These are phyloP conservation scores for Ganoderma leucocontextum DNA, from an alignment of 1,284 basidiomycete genomes.

Conservation along the genomic window DNA sequence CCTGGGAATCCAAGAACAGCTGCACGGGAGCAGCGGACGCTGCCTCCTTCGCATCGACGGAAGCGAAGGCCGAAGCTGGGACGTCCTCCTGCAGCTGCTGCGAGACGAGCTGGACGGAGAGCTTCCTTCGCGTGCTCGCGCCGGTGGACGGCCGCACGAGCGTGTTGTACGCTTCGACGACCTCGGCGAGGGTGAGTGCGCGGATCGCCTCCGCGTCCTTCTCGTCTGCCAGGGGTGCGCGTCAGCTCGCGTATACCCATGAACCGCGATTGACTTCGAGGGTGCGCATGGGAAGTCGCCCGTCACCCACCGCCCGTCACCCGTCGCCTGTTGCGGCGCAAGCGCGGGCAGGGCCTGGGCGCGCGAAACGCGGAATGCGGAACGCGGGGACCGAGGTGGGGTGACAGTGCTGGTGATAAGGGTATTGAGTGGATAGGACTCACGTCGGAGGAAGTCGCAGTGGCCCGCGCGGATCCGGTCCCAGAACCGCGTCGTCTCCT, in stretches of 20 bases:
- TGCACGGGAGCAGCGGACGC: background rate
- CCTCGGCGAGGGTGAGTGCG: slow-evolving; percentile 32
- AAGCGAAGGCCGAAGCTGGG: background rate
- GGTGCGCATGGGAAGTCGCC: background rate
- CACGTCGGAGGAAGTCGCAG: slow-evolving; percentile 40
- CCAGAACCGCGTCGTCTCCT: slow-evolving; percentile 42
- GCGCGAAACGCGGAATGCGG: background rate
- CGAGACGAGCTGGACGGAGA: slow-evolving; percentile 41
- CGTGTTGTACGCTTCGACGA: slow-evolving; percentile 36
- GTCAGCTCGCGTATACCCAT: slow-evolving; percentile 4
- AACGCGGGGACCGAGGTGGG: slow-evolving; percentile 1
- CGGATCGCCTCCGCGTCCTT: slow-evolving; percentile 35
- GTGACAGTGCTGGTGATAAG: background rate
- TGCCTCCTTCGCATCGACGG: background rate
- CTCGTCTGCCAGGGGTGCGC: slow-evolving; percentile 32
- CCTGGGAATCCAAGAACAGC: slow-evolving; percentile 4
- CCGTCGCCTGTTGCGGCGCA: background rate
- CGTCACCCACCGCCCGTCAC: background rate
- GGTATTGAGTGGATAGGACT: slow-evolving; percentile 6
- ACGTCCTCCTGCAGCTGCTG: slow-evolving; percentile 32
- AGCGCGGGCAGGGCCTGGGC: background rate
- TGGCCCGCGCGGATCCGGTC: slow-evolving; percentile 36
- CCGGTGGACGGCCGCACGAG: slow-evolving; percentile 35
- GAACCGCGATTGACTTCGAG: background rate
- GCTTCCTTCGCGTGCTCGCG: slow-evolving; percentile 35